These are phyloP conservation scores for Stevia rebaudiana DNA, from an alignment of 140 eudicot genomes.

Conservation along the genomic window DNA sequence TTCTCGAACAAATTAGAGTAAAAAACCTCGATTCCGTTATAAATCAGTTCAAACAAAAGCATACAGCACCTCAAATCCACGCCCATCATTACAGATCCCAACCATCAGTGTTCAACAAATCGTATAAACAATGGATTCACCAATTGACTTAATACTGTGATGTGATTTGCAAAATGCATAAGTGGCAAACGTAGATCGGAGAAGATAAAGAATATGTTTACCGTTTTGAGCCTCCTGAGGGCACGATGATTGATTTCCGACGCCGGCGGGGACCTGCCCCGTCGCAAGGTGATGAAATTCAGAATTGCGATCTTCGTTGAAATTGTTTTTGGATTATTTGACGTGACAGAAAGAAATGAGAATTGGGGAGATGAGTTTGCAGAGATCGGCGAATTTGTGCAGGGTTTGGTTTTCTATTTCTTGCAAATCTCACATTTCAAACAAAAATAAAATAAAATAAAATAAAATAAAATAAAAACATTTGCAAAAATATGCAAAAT, in stretches of 20 bases:
- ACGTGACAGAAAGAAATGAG: slow-evolving; percentile 5
- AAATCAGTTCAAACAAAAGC: neutral
- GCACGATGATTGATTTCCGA: slow-evolving; percentile 5
- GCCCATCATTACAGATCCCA: neutral
- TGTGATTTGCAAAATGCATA: neutral
- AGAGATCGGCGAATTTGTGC: slow-evolving; percentile 4
- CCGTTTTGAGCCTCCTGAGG: neutral
- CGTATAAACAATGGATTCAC: slow-evolving; percentile 2
- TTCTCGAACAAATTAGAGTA: neutral
- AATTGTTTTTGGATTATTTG: neutral
- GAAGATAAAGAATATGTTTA: neutral
- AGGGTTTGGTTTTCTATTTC: slow-evolving; percentile 6
- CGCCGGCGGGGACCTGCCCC: slow-evolving; percentile 13
- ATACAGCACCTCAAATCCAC: slow-evolving; percentile 2
- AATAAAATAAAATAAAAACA: too few species aligned
- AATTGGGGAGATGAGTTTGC: slow-evolving; percentile 8
- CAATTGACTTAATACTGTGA: neutral
- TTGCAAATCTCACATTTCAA: neutral
- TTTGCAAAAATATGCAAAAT: too few species aligned
- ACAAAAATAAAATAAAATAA: too few species aligned
- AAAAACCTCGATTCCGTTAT: slow-evolving; percentile 1
- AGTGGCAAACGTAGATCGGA: slow-evolving; percentile 15
- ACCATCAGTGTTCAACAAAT: slow-evolving; percentile 1
- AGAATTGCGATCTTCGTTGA: slow-evolving; percentile 1
- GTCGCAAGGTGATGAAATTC: slow-evolving; percentile 1